phyloP scores from a whole-genome alignment of 148 eudicot species.

The Camellia sinensis region DNA sequence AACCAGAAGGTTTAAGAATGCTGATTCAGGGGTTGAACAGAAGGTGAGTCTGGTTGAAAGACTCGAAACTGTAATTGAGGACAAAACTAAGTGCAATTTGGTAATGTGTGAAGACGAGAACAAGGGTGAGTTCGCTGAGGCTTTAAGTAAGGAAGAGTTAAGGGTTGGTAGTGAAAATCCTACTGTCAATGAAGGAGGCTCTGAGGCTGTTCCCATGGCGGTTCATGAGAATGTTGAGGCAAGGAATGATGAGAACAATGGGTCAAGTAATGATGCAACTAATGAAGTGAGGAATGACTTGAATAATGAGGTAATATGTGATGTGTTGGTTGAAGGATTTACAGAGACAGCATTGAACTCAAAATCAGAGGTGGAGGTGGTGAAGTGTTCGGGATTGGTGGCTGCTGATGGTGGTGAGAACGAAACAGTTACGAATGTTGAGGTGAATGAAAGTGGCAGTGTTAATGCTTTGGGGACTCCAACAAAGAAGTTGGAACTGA shows the following conservation, averaged over 20 bases:
- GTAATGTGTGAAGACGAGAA: constrained; percentile 2
- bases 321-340: constrained; percentile 23
- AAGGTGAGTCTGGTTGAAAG: not conserved
- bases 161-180: not conserved
- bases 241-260: not conserved
- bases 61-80: not conserved
- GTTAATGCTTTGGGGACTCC: constrained; percentile 31
- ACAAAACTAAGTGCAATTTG: constrained; percentile 8
- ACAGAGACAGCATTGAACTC: constrained; percentile 45
- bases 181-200: not conserved
- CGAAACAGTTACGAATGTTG: constrained; percentile 25
- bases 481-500: constrained; percentile 47
- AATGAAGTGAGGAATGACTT: not conserved
- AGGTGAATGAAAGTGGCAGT: constrained; percentile 17
- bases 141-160: constrained; percentile 21
- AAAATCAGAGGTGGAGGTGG: constrained; percentile 15
- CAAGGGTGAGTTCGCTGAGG: constrained; percentile 19
- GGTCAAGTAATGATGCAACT: not conserved
- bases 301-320: not conserved
- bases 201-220: not conserved
- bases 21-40: not conserved
- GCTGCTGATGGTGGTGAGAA: constrained; percentile 26
- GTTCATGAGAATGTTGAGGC: not conserved
- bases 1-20: constrained; percentile 7
- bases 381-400: not conserved